phyloP scores from a whole-genome alignment of 1,284 basidiomycete genomes.

The Cryptococcus neoformans region DNA sequence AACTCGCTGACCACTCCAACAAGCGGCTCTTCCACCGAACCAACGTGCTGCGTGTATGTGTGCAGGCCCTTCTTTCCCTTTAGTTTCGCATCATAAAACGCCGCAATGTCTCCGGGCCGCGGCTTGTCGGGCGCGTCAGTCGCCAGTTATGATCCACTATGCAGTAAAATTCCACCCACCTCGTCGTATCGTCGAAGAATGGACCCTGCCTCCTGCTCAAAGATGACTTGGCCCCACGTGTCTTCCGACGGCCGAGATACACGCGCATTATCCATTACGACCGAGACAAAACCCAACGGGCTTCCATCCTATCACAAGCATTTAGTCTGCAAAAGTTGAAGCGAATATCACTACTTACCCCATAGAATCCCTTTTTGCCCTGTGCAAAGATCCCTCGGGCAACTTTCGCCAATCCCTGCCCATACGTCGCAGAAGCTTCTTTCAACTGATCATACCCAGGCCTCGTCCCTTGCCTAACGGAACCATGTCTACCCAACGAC shows the following conservation, averaged over 20 bases:
- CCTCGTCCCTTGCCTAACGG: slow-evolving; percentile 7
- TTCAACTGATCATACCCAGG: slow-evolving; percentile 60
- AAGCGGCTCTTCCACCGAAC: slow-evolving; percentile 60
- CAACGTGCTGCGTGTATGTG: slow-evolving; percentile 63
- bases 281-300: slow-evolving; percentile 68
- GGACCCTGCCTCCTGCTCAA: slow-evolving; percentile 63
- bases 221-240: slow-evolving; percentile 67
- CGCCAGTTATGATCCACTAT: neutral
- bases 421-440: slow-evolving; percentile 66
- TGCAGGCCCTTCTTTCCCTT: slow-evolving; percentile 80
- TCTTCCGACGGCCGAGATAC: slow-evolving; percentile 30
- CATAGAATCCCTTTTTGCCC: slow-evolving; percentile 69
- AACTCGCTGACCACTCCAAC: slow-evolving; percentile 76
- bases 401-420: slow-evolving; percentile 66
- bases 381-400: slow-evolving; percentile 67
- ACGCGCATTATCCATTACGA: slow-evolving; percentile 55
- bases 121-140: slow-evolving; percentile 22
- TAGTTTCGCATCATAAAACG: slow-evolving; percentile 71
- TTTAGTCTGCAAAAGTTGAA: neutral
- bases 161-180: slow-evolving; percentile 47
- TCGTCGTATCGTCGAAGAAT: slow-evolving; percentile 72
- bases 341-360: slow-evolving; percentile 42
- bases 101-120: slow-evolving; percentile 78
- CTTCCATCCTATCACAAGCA: slow-evolving; percentile 60
- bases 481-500: neutral